Conservation (phyloP, 2,329 filamentous ascomycete genomes). For the Neonectria sp. region DNA sequence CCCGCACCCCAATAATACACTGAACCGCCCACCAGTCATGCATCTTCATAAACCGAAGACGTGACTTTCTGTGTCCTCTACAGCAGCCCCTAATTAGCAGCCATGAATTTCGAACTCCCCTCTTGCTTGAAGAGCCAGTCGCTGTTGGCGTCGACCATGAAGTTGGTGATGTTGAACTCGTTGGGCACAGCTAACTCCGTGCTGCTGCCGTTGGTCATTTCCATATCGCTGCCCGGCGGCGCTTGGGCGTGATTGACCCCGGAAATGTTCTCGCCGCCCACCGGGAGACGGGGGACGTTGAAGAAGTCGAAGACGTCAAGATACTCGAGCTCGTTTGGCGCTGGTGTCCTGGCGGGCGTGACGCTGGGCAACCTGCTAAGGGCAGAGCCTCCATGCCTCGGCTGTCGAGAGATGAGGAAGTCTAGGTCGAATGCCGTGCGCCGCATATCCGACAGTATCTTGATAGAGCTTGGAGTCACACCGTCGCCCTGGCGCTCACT, state of each 20-base stretch:
- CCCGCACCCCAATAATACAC: slow-evolving; percentile 1
- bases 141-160: slow-evolving; percentile 80
- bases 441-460: slow-evolving; percentile 92
- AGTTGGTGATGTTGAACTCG: slow-evolving; percentile 85
- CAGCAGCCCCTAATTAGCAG: slow-evolving; percentile 31
- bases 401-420: slow-evolving; percentile 89
- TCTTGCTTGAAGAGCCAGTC: slow-evolving; percentile 81
- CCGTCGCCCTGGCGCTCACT: slow-evolving; percentile 82
- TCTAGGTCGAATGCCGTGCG: slow-evolving; percentile 92
- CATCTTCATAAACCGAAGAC: slow-evolving; percentile 1
- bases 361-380: slow-evolving; percentile 65
- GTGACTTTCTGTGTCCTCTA: neutral
- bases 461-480: slow-evolving; percentile 85
- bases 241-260: slow-evolving; percentile 38
- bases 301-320: slow-evolving; percentile 96
- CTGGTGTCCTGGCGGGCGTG: slow-evolving; percentile 78
- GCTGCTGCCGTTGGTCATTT: slow-evolving; percentile 47
- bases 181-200: slow-evolving; percentile 59
- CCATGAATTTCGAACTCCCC: slow-evolving; percentile 47
- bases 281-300: slow-evolving; percentile 84
- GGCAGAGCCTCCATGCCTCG: slow-evolving; percentile 61
- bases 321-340: slow-evolving; percentile 88
- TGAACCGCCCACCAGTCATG: slow-evolving; percentile 10
- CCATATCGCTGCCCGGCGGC: slow-evolving; percentile 45
- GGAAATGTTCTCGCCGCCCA: slow-evolving; percentile 56